A percentile compares a stretch with the other conserved stretches of the same genome.
phyloP scores from a whole-genome alignment of 1,139 yeast species.

The Blastobotrys malaysiensis region DNA sequence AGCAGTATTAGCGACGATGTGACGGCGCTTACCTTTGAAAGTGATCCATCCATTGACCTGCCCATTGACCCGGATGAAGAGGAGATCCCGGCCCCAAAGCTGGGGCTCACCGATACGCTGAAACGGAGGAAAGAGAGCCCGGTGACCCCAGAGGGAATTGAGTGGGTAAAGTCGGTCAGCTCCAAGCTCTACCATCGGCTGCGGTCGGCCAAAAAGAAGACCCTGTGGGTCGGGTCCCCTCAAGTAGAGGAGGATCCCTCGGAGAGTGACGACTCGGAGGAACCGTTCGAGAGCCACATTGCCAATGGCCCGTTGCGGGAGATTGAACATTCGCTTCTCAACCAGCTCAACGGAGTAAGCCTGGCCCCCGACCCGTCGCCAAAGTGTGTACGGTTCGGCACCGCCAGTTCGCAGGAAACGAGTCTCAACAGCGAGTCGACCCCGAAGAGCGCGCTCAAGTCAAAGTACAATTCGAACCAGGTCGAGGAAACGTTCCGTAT shows the following conservation, averaged over 20 bases:
- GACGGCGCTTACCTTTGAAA: not conserved
- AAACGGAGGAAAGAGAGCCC: not conserved
- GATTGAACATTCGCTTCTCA: not conserved
- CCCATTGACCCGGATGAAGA: not conserved
- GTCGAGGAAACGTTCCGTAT: conserved; percentile 9
- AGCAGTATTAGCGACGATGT: not conserved
- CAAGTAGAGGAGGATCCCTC: not conserved
- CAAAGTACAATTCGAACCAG: conserved; percentile 8
- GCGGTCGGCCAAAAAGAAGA: not conserved
- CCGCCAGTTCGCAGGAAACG: not conserved
- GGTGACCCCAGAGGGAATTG: not conserved
- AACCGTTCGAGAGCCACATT: not conserved
- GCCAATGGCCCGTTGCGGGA: not conserved
- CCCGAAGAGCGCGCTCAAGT: conserved; percentile 13
- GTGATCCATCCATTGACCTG: not conserved
- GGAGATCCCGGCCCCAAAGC: not conserved
- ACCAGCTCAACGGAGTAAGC: conserved; percentile 5
- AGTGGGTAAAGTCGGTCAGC: not conserved
- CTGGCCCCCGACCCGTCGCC: not conserved
- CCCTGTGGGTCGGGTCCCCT: not conserved
- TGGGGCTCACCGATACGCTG: not conserved
- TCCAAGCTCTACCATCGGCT: not conserved
- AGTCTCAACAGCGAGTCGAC: not conserved
- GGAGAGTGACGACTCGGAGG: not conserved
- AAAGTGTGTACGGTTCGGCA: not conserved